These are phyloP conservation scores for Tylopilus sp. DNA, from an alignment of 1,284 basidiomycete genomes.

Conservation along the genomic window DNA sequence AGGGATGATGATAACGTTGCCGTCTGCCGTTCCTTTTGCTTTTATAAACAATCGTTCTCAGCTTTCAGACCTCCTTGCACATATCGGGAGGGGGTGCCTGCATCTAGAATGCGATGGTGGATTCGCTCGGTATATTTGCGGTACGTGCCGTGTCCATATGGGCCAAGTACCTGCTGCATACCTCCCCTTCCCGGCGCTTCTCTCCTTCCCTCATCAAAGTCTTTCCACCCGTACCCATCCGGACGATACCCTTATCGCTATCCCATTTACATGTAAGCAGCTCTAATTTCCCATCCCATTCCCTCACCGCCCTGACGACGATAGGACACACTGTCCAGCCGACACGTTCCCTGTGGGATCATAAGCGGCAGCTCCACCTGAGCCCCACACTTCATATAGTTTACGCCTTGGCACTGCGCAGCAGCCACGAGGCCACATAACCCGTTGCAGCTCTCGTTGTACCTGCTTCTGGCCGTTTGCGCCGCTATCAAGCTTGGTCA, in stretches of 20 bases:
- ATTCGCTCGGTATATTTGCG: constrained; percentile 22
- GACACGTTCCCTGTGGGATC: background rate
- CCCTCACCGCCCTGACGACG: background rate
- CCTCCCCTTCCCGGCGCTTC: constrained; percentile 9
- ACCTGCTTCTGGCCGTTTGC: constrained; percentile 2
- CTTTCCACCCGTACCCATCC: constrained; percentile 21
- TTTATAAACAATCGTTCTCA: constrained; percentile 29
- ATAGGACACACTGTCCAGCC: background rate
- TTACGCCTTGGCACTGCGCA: constrained; percentile 2
- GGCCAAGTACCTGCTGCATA: constrained; percentile 13
- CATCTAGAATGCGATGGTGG: constrained; percentile 10
- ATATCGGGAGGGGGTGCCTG: constrained; percentile 25
- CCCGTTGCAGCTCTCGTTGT: background rate
- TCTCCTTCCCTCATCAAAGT: background rate
- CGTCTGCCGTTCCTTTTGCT: constrained; percentile 17
- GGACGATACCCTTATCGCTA: constrained; percentile 1
- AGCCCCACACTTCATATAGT: background rate
- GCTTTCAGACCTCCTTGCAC: constrained; percentile 25
- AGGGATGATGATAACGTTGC: constrained; percentile 14
- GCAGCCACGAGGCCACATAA: constrained; percentile 13
- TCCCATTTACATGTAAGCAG: constrained; percentile 1
- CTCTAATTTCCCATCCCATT: background rate
- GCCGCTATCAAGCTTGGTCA: constrained; percentile 9
- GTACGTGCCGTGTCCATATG: constrained; percentile 11
- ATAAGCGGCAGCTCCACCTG: constrained; percentile 1